Evolutionary conservation across 1,284 basidiomycete species (phyloP).

Genomic region (Veloboletus limbatus): DNA sequence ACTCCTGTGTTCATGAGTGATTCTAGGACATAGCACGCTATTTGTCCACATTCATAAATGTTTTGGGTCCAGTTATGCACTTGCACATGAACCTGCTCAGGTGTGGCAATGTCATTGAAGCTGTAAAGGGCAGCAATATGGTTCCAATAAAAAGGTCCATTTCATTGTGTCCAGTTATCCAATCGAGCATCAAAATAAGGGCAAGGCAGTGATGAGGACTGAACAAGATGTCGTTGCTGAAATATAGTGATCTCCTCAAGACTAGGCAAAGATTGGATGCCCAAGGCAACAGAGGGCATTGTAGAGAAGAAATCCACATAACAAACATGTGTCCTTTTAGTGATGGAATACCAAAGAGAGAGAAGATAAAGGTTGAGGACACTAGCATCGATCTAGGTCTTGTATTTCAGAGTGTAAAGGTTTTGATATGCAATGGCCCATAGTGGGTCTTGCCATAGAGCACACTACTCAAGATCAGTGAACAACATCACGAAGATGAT

Average conservation of each 20-base stretch:
- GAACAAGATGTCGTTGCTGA: too few species aligned
- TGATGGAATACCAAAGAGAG: not conserved
- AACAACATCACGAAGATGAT: too few species aligned
- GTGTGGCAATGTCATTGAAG: not conserved
- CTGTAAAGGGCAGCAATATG: too few species aligned
- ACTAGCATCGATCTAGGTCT: conserved; percentile 1
- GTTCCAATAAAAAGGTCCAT: too few species aligned
- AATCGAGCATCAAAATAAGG: not conserved
- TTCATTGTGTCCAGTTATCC: not conserved
- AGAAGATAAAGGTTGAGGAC: too few species aligned
- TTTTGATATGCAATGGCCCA: conserved; percentile 5
- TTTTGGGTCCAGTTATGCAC: not conserved
- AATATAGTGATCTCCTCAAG: too few species aligned
- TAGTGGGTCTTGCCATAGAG: not conserved
- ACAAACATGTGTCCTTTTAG: not conserved
- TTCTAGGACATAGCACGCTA: too few species aligned
- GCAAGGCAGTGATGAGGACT: not conserved
- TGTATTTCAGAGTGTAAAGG: not conserved
- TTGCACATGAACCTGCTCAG: not conserved
- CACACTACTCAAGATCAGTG: not conserved
- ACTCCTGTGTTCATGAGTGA: too few species aligned
- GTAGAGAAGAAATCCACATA: too few species aligned
- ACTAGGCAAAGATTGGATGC: too few species aligned
- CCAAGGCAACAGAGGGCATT: too few species aligned
- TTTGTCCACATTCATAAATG: too few species aligned